Evolutionary conservation across 1,284 basidiomycete species (phyloP).

Genomic region (Phellopilus nigrolimitatus): DNA sequence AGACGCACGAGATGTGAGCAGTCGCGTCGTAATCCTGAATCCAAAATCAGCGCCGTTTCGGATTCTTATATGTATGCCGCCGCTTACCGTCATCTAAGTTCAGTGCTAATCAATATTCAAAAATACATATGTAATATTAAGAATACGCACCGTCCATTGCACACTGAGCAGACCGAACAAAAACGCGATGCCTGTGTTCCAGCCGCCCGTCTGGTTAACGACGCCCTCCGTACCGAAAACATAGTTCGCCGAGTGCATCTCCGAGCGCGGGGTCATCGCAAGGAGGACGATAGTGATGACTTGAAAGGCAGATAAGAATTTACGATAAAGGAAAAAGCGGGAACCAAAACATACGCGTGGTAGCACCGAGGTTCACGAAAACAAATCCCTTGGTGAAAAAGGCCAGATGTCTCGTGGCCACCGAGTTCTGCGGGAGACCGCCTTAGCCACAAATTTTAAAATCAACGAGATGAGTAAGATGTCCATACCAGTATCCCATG

Average conservation of each 20-base stretch:
- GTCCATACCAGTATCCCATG: conserved; percentile 66
- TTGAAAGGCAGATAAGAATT: conserved; percentile 26
- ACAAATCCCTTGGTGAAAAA: conserved; percentile 77
- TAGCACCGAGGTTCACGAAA: conserved; percentile 82
- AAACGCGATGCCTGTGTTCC: conserved; percentile 79
- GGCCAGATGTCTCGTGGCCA: conserved; percentile 79
- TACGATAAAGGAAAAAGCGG: conserved; percentile 8
- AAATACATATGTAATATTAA: conserved; percentile 13
- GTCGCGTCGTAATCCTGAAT: conserved; percentile 63
- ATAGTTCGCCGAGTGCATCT: conserved; percentile 79
- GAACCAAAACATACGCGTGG: conserved; percentile 41
- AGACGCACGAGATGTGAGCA: conserved; percentile 80
- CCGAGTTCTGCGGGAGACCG: conserved; percentile 54
- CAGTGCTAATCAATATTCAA: not conserved
- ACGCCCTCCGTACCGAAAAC: conserved; percentile 72
- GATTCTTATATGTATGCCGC: not conserved
- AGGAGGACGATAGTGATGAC: conserved; percentile 85
- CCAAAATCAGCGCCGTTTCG: not conserved
- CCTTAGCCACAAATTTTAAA: not conserved
- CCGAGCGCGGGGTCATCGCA: conserved; percentile 66
- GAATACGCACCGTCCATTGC: conserved; percentile 74
- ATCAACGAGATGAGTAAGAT: no score
- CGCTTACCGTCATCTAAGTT: conserved; percentile 58
- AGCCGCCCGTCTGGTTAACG: conserved; percentile 75
- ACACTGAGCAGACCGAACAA: conserved; percentile 86